These are phyloP conservation scores for Globisporangium acanthophoron DNA, from an alignment of 352 stramenopile genomes.

Conservation along the genomic window DNA sequence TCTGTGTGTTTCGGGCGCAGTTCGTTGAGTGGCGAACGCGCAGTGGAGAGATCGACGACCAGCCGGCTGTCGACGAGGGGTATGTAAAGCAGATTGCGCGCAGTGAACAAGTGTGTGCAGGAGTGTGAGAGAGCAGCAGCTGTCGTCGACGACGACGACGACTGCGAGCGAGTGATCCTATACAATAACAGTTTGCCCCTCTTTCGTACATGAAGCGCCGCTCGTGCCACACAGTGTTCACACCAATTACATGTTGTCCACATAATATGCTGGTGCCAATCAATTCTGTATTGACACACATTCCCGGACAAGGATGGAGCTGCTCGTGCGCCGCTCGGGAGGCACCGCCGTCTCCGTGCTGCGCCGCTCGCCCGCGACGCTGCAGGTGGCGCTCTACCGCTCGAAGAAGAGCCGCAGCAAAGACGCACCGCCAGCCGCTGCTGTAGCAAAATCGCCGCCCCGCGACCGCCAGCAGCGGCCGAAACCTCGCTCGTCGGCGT, in stretches of 20 bases:
- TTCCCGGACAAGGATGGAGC: conserved; percentile 21
- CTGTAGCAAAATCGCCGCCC: conserved; percentile 12
- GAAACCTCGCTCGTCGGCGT: conserved; percentile 2
- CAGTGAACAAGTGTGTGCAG: not conserved
- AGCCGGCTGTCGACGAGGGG: not conserved
- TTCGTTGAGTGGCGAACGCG: not conserved
- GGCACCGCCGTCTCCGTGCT: conserved; percentile 10
- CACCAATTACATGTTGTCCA: not conserved
- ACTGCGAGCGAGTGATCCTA: not conserved
- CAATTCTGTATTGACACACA: not conserved
- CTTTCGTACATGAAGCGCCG: not conserved
- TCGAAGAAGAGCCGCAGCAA: conserved; percentile 48
- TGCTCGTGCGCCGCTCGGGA: conserved; percentile 22
- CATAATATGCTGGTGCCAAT: conserved; percentile 10
- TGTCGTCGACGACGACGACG: not conserved
- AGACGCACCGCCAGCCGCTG: conserved; percentile 17
- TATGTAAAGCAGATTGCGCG: conserved; percentile 1
- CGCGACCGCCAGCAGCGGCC: conserved; percentile 1
- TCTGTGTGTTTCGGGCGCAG: not conserved
- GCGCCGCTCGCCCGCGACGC: not conserved
- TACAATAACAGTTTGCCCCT: conserved; percentile 1
- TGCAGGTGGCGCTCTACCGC: conserved; percentile 37
- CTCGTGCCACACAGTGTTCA: too few relatives aligned
- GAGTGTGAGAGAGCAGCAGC: not conserved
- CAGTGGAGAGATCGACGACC: not conserved